Evolutionary conservation across 495 filamentous ascomycete genomes (phyloP).

Genomic region (Acidiella bohemica): DNA sequence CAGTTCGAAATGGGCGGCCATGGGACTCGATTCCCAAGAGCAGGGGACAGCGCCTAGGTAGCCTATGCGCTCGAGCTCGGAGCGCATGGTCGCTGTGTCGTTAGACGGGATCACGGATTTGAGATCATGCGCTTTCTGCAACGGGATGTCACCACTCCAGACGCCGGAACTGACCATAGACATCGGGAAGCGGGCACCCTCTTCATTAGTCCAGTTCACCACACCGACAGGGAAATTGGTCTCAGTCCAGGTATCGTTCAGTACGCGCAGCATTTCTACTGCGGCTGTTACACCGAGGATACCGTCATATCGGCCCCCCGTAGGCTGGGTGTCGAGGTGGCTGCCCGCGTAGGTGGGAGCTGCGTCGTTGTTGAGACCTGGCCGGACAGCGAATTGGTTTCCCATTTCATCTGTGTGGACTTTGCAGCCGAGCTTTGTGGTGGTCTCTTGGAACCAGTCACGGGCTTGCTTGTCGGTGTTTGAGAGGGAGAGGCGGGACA

Average conservation of each 20-base stretch:
- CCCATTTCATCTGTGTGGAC: slow-evolving; percentile 49
- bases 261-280: slow-evolving; percentile 53
- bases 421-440: slow-evolving; percentile 47
- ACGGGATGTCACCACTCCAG: slow-evolving; percentile 54
- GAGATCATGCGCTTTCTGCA: slow-evolving; percentile 48
- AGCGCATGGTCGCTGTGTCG: slow-evolving; percentile 46
- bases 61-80: slow-evolving; percentile 55
- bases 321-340: slow-evolving; percentile 69
- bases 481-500: slow-evolving; percentile 54
- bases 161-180: slow-evolving; percentile 67
- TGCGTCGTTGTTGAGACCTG: slow-evolving; percentile 40
- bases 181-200: slow-evolving; percentile 67
- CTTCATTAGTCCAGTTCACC: slow-evolving; percentile 78
- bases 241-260: slow-evolving; percentile 55
- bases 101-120: slow-evolving; percentile 37
- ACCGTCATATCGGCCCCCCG: slow-evolving; percentile 62
- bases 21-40: slow-evolving; percentile 47
- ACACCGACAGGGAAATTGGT: slow-evolving; percentile 60
- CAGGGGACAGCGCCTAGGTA: slow-evolving; percentile 49
- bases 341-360: slow-evolving; percentile 57
- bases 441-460: slow-evolving; percentile 62
- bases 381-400: slow-evolving; percentile 62
- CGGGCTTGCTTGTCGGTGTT: slow-evolving; percentile 57
- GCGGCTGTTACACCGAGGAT: slow-evolving; percentile 62
- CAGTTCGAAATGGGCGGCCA: slow-evolving; percentile 72